These are phyloP conservation scores for Pleurotus salmoneostramineus DNA, from an alignment of 768 basidiomycete species.

Conservation along the genomic window DNA sequence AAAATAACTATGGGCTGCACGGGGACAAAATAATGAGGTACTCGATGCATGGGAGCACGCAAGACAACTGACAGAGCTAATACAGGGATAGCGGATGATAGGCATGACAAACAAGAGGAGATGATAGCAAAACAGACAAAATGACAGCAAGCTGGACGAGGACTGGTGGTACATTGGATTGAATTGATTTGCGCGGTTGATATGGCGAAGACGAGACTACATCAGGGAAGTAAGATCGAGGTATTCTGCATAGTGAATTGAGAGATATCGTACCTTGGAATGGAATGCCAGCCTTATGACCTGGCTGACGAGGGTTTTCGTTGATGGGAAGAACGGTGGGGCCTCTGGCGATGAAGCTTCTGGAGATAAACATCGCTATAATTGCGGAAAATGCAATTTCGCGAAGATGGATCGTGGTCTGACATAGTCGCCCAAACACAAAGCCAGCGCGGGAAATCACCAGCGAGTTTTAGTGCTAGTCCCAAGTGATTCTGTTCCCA, in stretches of 20 bases:
- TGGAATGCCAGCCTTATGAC: background rate
- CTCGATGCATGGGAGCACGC: too few relatives aligned
- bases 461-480: constrained; percentile 53
- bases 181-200: too few relatives aligned
- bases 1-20: too few relatives aligned
- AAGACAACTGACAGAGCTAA: too few relatives aligned
- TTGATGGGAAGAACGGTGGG: constrained; percentile 14
- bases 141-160: background rate
- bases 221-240: too few relatives aligned
- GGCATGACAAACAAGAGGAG: too few relatives aligned
- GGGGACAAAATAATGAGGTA: too few relatives aligned
- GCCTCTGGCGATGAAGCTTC: constrained; percentile 35
- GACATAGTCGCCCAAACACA: constrained; percentile 62
- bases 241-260: too few relatives aligned
- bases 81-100: too few relatives aligned
- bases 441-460: constrained; percentile 43
- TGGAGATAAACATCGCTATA: constrained; percentile 60
- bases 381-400: constrained; percentile 47
- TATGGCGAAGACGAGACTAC: too few relatives aligned
- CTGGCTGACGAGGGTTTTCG: background rate
- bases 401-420: constrained; percentile 39
- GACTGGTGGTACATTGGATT: too few relatives aligned
- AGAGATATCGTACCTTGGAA: background rate
- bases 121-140: background rate
- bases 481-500: constrained; percentile 46